These are phyloP conservation scores for Colletotrichum chrysophilum DNA, from an alignment of 2,329 filamentous ascomycete species.

Conservation along the genomic window DNA sequence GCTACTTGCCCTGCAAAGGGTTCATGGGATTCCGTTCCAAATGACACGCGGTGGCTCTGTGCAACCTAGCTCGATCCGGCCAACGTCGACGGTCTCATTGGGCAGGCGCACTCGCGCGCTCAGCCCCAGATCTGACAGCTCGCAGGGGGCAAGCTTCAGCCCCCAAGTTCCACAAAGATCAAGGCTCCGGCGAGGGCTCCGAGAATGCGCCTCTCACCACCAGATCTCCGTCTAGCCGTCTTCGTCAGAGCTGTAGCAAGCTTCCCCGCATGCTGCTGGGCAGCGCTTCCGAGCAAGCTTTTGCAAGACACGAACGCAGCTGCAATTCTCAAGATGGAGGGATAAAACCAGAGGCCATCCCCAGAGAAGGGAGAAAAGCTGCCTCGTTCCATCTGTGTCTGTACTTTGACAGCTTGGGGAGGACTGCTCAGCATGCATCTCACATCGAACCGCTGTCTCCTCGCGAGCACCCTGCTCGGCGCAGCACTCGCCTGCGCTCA, in stretches of 20 bases:
- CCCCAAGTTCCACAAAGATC: neutral
- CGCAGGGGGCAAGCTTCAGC: neutral
- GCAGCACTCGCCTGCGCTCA: neutral
- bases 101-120: neutral
- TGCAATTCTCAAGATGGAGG: neutral
- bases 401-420: neutral
- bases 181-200: neutral
- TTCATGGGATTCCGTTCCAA: neutral
- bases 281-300: neutral
- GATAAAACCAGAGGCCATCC: neutral
- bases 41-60: neutral
- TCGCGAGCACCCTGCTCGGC: neutral
- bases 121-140: neutral
- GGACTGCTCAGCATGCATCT: neutral
- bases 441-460: neutral
- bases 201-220: neutral
- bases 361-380: neutral
- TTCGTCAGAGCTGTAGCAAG: neutral
- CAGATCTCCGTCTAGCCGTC: neutral
- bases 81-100: neutral
- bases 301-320: neutral
- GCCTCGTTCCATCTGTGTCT: too few species aligned
- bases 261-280: neutral
- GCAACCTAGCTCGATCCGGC: neutral
- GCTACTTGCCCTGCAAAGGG: neutral